phyloP scores from a whole-genome alignment of 306 rosid species.

The Morella rubra region DNA sequence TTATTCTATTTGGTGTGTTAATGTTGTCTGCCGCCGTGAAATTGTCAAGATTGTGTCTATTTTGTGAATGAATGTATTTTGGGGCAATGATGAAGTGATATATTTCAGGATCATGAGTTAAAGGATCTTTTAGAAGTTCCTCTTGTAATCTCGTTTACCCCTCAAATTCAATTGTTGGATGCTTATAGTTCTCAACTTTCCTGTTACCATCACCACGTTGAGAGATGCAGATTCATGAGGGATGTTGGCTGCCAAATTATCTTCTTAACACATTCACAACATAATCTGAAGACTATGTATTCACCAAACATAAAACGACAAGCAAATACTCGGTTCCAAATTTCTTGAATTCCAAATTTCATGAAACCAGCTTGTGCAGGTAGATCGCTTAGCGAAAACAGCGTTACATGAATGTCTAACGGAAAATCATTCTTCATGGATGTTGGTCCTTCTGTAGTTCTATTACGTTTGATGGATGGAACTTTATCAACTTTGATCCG shows the following conservation, averaged over 20 bases:
- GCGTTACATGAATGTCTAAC: too few species aligned
- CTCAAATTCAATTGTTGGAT: not conserved
- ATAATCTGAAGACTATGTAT: too few species aligned
- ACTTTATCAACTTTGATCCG: not conserved
- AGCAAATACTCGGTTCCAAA: too few species aligned
- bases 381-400: too few species aligned
- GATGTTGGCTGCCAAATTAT: not conserved
- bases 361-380: too few species aligned
- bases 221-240: not conserved
- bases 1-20: slow-evolving; percentile 33
- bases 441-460: too few species aligned
- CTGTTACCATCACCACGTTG: not conserved
- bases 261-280: not conserved
- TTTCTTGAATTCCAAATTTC: too few species aligned
- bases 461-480: not conserved
- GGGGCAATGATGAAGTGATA: slow-evolving; percentile 33
- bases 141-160: too few species aligned
- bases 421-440: too few species aligned
- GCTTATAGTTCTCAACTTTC: not conserved
- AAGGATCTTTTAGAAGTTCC: not conserved
- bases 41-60: slow-evolving; percentile 27
- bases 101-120: slow-evolving; percentile 10
- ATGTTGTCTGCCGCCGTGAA: slow-evolving; percentile 31
- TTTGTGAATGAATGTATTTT: slow-evolving; percentile 36
- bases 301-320: too few species aligned